These are phyloP conservation scores for Colletotrichum musicola DNA, from an alignment of 2,329 filamentous ascomycete species.

Conservation along the genomic window DNA sequence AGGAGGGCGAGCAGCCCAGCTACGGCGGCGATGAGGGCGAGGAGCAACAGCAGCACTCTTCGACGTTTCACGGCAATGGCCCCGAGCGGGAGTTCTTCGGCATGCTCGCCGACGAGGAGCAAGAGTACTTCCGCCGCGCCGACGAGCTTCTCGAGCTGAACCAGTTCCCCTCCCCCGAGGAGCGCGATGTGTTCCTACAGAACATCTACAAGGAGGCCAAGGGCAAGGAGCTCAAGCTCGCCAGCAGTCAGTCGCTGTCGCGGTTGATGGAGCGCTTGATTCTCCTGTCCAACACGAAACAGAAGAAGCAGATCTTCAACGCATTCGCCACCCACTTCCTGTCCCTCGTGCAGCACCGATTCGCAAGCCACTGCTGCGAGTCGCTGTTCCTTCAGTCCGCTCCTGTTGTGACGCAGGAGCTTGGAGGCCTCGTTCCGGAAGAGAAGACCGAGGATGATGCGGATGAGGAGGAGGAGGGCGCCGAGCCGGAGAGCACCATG, in stretches of 20 bases:
- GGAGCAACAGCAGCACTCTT: constrained; percentile 44
- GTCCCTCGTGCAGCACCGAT: constrained; percentile 92
- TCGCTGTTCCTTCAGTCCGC: constrained; percentile 89
- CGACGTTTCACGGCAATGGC: constrained; percentile 43
- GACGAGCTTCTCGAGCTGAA: constrained; percentile 92
- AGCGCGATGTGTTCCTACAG: constrained; percentile 77
- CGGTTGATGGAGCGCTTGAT: constrained; percentile 93
- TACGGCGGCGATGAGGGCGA: constrained; percentile 42
- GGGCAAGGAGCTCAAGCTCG: constrained; percentile 95
- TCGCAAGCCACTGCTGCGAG: constrained; percentile 97
- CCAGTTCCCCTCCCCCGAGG: constrained; percentile 83
- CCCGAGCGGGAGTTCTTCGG: constrained; percentile 87
- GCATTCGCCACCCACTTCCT: constrained; percentile 90
- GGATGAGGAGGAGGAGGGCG: constrained; percentile 58
- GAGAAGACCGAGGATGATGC: constrained; percentile 58
- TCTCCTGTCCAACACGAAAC: constrained; percentile 79
- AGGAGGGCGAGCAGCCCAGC: constrained; percentile 41
- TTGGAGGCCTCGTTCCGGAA: constrained; percentile 60
- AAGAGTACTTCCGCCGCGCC: constrained; percentile 93
- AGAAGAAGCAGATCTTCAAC: constrained; percentile 88
- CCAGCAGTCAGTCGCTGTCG: constrained; percentile 95
- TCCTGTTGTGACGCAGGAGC: constrained; percentile 80
- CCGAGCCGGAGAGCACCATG: constrained; percentile 73
- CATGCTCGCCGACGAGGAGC: constrained; percentile 91
- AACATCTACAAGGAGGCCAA: constrained; percentile 89